These are phyloP conservation scores for Globisporangium iwayamae DNA, from an alignment of 352 stramenopile genomes.

Conservation along the genomic window DNA sequence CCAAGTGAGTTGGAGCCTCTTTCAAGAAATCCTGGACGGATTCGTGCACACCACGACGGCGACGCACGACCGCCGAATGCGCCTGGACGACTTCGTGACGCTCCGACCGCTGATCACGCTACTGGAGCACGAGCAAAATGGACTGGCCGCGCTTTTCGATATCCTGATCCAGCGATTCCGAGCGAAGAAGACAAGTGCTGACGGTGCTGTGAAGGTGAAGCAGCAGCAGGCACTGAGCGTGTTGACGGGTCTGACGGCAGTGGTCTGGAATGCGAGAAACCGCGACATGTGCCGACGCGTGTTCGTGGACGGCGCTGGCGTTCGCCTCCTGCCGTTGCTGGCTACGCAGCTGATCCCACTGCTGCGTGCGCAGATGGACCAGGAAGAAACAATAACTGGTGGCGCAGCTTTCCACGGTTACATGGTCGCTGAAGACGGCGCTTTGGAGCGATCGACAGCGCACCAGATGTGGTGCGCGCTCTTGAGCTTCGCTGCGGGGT, in stretches of 20 bases:
- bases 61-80: conserved; percentile 27
- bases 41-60: conserved; percentile 26
- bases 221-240: conserved; percentile 43
- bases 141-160: conserved; percentile 45
- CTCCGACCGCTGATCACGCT: conserved; percentile 41
- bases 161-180: conserved; percentile 53
- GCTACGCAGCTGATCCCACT: conserved; percentile 43
- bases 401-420: conserved; percentile 37
- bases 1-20: conserved; percentile 61
- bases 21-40: conserved; percentile 53
- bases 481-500: conserved; percentile 38
- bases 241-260: conserved; percentile 36
- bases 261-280: conserved; percentile 56
- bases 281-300: conserved; percentile 46
- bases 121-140: conserved; percentile 50
- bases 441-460: conserved; percentile 29
- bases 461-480: conserved; percentile 64
- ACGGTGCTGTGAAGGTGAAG: conserved; percentile 5
- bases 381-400: conserved; percentile 22
- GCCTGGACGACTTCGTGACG: conserved; percentile 32
- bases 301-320: conserved; percentile 26
- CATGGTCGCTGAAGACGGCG: conserved; percentile 6
- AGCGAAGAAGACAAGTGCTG: neutral
- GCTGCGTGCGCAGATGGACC: conserved; percentile 34
- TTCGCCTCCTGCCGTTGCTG: conserved; percentile 43